Percentiles rank a stretch among this genome's conserved stretches.
phyloP scores from a whole-genome alignment of 805 yeast genomes.

The Saturnispora bothae region DNA sequence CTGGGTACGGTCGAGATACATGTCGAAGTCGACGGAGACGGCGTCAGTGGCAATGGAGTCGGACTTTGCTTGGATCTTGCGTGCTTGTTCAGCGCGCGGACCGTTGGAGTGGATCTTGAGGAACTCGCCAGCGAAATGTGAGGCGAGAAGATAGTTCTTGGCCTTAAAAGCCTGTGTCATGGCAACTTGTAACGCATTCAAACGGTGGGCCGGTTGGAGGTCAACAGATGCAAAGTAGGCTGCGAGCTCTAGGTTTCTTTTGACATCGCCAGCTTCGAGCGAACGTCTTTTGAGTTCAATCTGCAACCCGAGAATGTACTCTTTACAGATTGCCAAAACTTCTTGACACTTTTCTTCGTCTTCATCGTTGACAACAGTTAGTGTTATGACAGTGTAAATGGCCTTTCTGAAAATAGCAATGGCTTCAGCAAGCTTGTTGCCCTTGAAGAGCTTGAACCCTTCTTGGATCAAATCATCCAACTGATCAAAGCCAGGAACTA shows the following conservation, averaged over 20 bases:
- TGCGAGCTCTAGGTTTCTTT: constrained; percentile 88
- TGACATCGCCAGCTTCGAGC: constrained; percentile 56
- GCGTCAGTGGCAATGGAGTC: constrained; percentile 79
- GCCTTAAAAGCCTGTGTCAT: constrained; percentile 85
- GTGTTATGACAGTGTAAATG: constrained; percentile 61
- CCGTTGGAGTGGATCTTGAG: constrained; percentile 62
- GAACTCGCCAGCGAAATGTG: constrained; percentile 80
- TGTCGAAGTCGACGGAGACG: constrained; percentile 84
- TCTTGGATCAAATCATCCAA: constrained; percentile 52
- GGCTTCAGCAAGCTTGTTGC: constrained; percentile 75
- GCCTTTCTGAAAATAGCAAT: constrained; percentile 69
- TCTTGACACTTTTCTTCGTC: constrained; percentile 70
- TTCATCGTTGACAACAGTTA: constrained; percentile 61
- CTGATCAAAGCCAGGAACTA: constrained; percentile 59
- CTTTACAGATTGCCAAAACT: constrained; percentile 65
- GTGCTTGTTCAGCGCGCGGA: constrained; percentile 80
- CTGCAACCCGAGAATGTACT: constrained; percentile 84
- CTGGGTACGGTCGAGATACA: constrained; percentile 49
- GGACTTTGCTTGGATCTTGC: constrained; percentile 67
- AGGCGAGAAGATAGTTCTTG: constrained; percentile 81
- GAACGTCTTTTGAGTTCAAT: constrained; percentile 85
- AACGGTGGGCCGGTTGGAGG: constrained; percentile 72
- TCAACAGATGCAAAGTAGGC: constrained; percentile 87
- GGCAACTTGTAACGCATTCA: constrained; percentile 88
- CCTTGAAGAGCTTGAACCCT: constrained; percentile 76